Percentiles rank a stretch among this genome's conserved stretches.
phyloP scores from a whole-genome alignment of 2,329 filamentous ascomycete species.

The Sporothrix curviconia region DNA sequence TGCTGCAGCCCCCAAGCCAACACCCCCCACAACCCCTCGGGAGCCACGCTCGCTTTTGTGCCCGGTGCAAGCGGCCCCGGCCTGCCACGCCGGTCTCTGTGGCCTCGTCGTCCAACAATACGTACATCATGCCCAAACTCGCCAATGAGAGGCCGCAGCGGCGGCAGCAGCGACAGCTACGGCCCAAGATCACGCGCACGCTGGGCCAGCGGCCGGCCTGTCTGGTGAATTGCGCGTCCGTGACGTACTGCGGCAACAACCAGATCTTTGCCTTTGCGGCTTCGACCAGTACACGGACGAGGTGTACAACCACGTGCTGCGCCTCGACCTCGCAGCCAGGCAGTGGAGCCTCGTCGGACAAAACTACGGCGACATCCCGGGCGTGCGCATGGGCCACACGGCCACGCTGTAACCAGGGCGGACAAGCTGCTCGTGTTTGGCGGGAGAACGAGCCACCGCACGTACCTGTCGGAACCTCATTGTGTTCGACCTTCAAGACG shows the following conservation, averaged over 20 bases:
- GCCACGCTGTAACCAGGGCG: constrained; percentile 87
- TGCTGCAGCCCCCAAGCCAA: no score
- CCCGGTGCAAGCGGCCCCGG: background rate
- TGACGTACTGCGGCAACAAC: constrained; percentile 97
- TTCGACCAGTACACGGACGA: constrained; percentile 99
- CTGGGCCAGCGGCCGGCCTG: constrained; percentile 81
- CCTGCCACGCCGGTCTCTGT: constrained; percentile 38
- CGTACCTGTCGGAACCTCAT: constrained; percentile 94
- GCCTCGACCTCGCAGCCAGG: constrained; percentile 76
- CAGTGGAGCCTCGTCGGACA: constrained; percentile 96
- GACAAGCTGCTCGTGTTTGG: constrained; percentile 96
- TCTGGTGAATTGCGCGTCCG: constrained; percentile 93
- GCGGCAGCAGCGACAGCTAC: constrained; percentile 63
- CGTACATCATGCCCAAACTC: constrained; percentile 89
- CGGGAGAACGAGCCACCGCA: constrained; percentile 96
- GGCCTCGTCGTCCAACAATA: constrained; percentile 61
- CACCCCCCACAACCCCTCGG: background rate
- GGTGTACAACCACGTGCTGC: constrained; percentile 95
- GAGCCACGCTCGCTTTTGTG: background rate
- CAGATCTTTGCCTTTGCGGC: constrained; percentile 94
- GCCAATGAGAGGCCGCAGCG: constrained; percentile 59
- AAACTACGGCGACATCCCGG: constrained; percentile 97
- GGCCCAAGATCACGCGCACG: constrained; percentile 74
- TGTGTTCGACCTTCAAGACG: constrained; percentile 87
- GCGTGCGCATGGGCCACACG: constrained; percentile 95